Evolutionary conservation across 129 eudicot genomes (phyloP), one percentile per base, ranked within the genome.

Genomic region (Helianthus tuberosus): DNA sequence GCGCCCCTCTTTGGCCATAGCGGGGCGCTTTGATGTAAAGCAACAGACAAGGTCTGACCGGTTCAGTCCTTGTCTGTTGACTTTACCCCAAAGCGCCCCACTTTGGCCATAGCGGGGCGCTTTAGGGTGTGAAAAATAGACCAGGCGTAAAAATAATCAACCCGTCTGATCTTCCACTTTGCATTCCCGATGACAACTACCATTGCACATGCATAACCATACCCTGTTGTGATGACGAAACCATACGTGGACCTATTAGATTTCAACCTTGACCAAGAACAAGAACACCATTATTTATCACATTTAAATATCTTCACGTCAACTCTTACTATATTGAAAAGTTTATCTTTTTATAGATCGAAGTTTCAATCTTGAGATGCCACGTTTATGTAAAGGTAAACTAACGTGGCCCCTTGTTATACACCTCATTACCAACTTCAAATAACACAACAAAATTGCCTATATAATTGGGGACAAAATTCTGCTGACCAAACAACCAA

Each of bases 401-500:
- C 67, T 74, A 43, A 51, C 69, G 68, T 76, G 80, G 52, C 66
- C 67, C 67, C 43, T 14, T 41, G 35, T 75, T 43, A 27, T 15
- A 66, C 76, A 55, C 66, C 54, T 53, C 49, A 70, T 53, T 17
- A 57, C 48, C 47, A 46, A 38, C 58, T 16, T 43, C 39, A 46
- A 76, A 51, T 66, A 66, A 54, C 11, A 54, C 0, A 44, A 53
- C 13, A 23, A 29, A 53, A 47, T 13, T 36, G 17, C 66, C 14
- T 66, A 25, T 75, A 75, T 54, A 48, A 66, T 66, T 54, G 48
- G 23, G 58, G 74, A 75, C 69, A 66, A 13, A 39, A 29, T 43
- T 27, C 60, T 67, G 68, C 55, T 66, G 47, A 64, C 67, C 50
- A 76, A 75, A 41, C 73, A 54, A 13, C 80, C 44, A 75, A 75